Base-by-base conservation (phyloP, 2,329 filamentous ascomycete species). In the Colletotrichum agaves region DNA sequence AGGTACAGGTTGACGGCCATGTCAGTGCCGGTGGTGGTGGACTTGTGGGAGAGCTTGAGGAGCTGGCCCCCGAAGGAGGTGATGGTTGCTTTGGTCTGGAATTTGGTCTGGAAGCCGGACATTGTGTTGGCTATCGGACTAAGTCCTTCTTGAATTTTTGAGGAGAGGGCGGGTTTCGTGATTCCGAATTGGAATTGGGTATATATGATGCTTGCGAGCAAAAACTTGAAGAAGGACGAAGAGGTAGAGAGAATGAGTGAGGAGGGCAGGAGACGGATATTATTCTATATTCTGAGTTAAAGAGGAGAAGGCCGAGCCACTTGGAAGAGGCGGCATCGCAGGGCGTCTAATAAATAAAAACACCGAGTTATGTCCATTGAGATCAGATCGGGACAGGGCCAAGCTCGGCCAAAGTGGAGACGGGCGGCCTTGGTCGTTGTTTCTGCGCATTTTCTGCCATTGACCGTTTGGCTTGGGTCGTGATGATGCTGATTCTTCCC, bases 1-100 rank as follows among this genome's bases (percentile, higher is more conserved):
- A 99, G 87, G 84, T 93, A 99, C 74, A 99, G 86, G 83, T 97
- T 97, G 76, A 98, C 88, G 77, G 88, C 89, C 95, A 98, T 99
- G 75, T 94, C 90, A 73, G 93, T 97, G 74, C 88, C 89, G 64
- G 93, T 97, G 69, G 88, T 86, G 72, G 86, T 83, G 63, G 94
- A 93, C 77, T 90, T 82, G 87, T 99, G 96, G 74, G 91, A 89
- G 70, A 99, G 92, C 86, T 99, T 98, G 74, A 97, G 88, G 68
- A 99, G 91, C 82, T 94, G 94, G 78, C 96, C 96, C 78, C 94
- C 95, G 78, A 98, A 98, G 79, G 90, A 93, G 84, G 90, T 87
- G 80, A 98, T 97, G 71, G 92, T 93, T 69, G 93, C 91, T 78
- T 92, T 97, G 73, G 92, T 97, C 78, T 92, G 93, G 85, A 98